Base-by-base conservation (phyloP, 306 rosid genomes). In the Vicia sativa region DNA sequence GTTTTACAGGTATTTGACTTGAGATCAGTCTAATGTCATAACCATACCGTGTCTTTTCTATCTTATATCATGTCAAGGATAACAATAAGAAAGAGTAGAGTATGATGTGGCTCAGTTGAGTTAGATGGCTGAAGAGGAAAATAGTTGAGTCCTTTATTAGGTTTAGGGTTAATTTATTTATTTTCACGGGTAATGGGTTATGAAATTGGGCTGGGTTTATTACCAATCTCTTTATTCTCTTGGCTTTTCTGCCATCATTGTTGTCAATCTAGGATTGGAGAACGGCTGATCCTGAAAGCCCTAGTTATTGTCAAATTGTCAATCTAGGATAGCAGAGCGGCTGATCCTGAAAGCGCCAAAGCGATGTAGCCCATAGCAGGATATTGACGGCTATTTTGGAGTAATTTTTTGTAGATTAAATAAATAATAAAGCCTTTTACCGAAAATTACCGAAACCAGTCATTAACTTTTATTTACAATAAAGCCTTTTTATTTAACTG, bases 1-100 rank as follows among this genome's bases (percentile, higher is more conserved):
- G 99, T 95, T 60, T 84, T 95, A 75, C 81, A 85, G 97, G 99
- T 87, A 82, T 18, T 16, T 76, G 64, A 67, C 38, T n/a, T 55
- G 49, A 44, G 73, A 77, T 76, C 59, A 11, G 38, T 75, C 54
- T 43, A 56, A 54, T 66, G 11, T 43, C 34, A 11, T 54, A 42
- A 63, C 9, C 38, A 53, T 54, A 14, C 45, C 19, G 5, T 45
- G 49, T 58, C 15, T 49, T 65, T 53, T 63, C 38, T 49, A 58
- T 78, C 41, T 68, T 37, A 29, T 63, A 63, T 63, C 67, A 19
- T 29, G 11, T 46, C 11, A 38, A 34, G 6, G 13, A 49, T 34
- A 65, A 56, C 25, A 39, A 28, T 55, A 11, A 5, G 37, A 25
- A 3, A 54, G 11, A 25, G 16, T 54, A 8, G 37, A 26, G 39